Percentiles rank a stretch among this genome's conserved stretches.
Conservation (phyloP, 495 filamentous ascomycete genomes). For the Hapsidospora chrysogenum region DNA sequence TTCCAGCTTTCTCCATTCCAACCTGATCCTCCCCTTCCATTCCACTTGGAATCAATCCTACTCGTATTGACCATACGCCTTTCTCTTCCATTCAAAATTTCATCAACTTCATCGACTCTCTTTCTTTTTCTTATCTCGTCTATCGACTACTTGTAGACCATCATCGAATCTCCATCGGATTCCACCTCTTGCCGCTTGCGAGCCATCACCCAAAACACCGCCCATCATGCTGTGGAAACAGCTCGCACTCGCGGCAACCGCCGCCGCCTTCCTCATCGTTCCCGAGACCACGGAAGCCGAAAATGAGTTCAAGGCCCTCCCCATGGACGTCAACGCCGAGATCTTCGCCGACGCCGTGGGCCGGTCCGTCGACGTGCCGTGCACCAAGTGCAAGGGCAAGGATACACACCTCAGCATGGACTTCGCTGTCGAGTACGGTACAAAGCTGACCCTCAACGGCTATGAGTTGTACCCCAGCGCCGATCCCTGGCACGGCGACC, state of each 20-base stretch:
- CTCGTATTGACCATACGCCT: too few species aligned
- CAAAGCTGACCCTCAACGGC: slow-evolving; percentile 25
- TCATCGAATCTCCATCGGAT: too few species aligned
- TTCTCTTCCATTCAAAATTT: too few species aligned
- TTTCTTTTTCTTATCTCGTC: too few species aligned
- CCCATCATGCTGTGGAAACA: slow-evolving; percentile 1
- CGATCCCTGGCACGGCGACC: slow-evolving; percentile 11
- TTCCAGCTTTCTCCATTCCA: too few species aligned
- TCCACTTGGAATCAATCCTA: too few species aligned
- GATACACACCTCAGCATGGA: slow-evolving; percentile 19
- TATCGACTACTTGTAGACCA: too few species aligned
- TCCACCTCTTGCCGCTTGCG: too few species aligned
- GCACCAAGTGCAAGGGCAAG: slow-evolving; percentile 10
- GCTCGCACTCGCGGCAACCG: slow-evolving; percentile 8
- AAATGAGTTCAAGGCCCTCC: slow-evolving; percentile 10
- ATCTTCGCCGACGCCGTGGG: slow-evolving; percentile 14
- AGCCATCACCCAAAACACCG: too few species aligned
- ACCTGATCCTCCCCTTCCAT: too few species aligned
- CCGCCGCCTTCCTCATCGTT: slow-evolving; percentile 11
- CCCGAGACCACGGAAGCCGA: slow-evolving; percentile 7
- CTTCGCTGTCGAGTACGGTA: slow-evolving; percentile 18
- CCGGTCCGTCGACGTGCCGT: slow-evolving; percentile 2
- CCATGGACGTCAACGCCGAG: slow-evolving; percentile 7
- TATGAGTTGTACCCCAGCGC: slow-evolving; percentile 24
- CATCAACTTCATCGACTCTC: too few species aligned